phyloP scores from a whole-genome alignment of 345 rosid species.

The Cardamine chenopodiifolia region DNA sequence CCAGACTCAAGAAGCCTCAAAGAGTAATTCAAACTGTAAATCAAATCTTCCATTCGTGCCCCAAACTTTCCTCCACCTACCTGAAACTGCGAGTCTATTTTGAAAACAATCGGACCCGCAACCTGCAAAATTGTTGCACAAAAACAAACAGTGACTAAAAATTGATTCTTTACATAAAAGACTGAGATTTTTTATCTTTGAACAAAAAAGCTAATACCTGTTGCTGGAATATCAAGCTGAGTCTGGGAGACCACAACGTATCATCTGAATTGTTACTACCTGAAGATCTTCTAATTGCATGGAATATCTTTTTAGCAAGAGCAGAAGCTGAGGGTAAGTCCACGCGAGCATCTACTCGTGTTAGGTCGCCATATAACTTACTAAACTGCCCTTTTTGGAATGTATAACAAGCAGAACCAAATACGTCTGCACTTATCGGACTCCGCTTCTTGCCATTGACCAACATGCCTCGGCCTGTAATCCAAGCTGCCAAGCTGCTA shows the following conservation, averaged over 20 bases:
- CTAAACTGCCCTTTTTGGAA: slow-evolving; percentile 71
- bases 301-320: slow-evolving; percentile 52
- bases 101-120: slow-evolving; percentile 68
- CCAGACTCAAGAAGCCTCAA: slow-evolving; percentile 71
- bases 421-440: slow-evolving; percentile 61
- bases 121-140: slow-evolving; percentile 49
- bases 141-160: neutral
- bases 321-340: slow-evolving; percentile 71
- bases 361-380: slow-evolving; percentile 67
- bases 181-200: neutral
- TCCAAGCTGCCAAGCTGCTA: slow-evolving; percentile 63
- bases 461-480: slow-evolving; percentile 49
- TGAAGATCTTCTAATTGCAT: slow-evolving; percentile 48
- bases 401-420: slow-evolving; percentile 79
- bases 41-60: slow-evolving; percentile 59
- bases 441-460: slow-evolving; percentile 51
- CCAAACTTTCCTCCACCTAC: slow-evolving; percentile 50
- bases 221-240: slow-evolving; percentile 75
- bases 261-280: slow-evolving; percentile 40
- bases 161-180: neutral
- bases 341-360: slow-evolving; percentile 76
- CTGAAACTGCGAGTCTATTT: slow-evolving; percentile 63
- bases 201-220: slow-evolving; percentile 55
- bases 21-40: slow-evolving; percentile 69
- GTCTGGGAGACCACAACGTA: slow-evolving; percentile 60